Base-by-base conservation (phyloP, 2,329 filamentous ascomycete genomes). In the Pseudogymnoascus sp. region DNA sequence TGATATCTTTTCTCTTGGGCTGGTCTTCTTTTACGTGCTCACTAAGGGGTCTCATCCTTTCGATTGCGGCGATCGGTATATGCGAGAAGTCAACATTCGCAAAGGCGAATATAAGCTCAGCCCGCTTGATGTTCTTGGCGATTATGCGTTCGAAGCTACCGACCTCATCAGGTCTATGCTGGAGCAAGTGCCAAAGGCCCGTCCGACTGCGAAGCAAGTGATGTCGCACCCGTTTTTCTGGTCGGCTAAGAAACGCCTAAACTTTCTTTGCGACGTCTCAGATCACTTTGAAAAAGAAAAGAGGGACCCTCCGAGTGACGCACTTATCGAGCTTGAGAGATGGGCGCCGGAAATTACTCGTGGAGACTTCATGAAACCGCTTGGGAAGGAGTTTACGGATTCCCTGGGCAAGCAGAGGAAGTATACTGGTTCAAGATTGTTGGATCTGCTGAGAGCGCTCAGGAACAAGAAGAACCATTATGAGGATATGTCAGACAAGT, bases 11-110 rank as follows among this genome's bases (percentile, higher is more conserved):
- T 96, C 92, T 0, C 83, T 99, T 37, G 94, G 94, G 1, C 88
- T 96, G 62, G 92, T 99, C n/a, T 99, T 97, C 79, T 97, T 92
- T 77, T 99, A 97, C 74, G 92, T 97, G n/a, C 81, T 99, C 65
- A 97, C 93, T 1, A 90, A 92, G 66, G 94, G 94, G 14, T 85
- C 83, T 1, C 94, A 99, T 74, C 94, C 94, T 0, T 99, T 95
- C 70, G 93, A 97, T 73, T 92, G 92, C 66, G 92, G 94, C 63
- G 92, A 94, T 72, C 87, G 91, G 60, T 97, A 94, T 79, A 95
- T 96, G 85, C 86, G 94, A 61, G 94, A 99, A 76, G 90, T 95
- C 70, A 97, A 99, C 75, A 97, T 99, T 70, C 92, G 96, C 70
- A 95, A 96, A 74, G 90, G 91, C 67, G 87, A 88, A 64, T 89